These are phyloP conservation scores for Monosporascus sp. DNA, from an alignment of 2,329 filamentous ascomycete genomes.

Conservation along the genomic window DNA sequence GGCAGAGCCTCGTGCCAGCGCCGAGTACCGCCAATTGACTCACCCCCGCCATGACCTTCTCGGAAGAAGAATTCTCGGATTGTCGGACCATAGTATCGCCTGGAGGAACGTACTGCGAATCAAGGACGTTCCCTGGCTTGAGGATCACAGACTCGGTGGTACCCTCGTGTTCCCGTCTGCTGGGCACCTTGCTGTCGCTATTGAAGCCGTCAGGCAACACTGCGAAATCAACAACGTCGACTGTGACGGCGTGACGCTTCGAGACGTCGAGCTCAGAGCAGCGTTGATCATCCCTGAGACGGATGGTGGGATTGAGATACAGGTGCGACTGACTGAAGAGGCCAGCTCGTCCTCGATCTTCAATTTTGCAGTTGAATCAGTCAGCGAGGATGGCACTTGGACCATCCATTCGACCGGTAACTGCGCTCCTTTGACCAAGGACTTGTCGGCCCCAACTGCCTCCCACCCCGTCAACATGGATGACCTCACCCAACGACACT, in stretches of 20 bases:
- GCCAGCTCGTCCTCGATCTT: no score
- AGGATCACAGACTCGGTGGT: conserved; percentile 26
- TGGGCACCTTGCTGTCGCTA: conserved; percentile 31
- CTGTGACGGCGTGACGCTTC: conserved; percentile 6
- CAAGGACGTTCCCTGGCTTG: conserved; percentile 32
- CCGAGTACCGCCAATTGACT: conserved; percentile 5
- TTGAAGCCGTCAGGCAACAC: conserved; percentile 30
- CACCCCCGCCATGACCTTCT: conserved; percentile 13
- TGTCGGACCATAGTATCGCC: conserved; percentile 1
- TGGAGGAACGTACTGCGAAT: conserved; percentile 33
- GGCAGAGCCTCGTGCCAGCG: conserved; percentile 12
- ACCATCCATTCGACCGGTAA: conserved; percentile 11
- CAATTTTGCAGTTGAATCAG: no score
- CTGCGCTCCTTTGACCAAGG: conserved; percentile 3
- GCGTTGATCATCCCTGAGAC: no score
- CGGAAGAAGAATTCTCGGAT: conserved; percentile 1
- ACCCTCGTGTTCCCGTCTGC: conserved; percentile 32
- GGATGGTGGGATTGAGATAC: no score
- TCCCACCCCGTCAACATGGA: conserved; percentile 3
- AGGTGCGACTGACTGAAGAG: no score
- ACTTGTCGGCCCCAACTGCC: background rate
- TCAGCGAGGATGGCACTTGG: no score
- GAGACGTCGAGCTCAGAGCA: conserved; percentile 16
- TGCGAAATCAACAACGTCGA: conserved; percentile 1
- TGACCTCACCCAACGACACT: conserved; percentile 8